A percentile compares a stretch with the other conserved stretches of the same genome.
Conservation (phyloP, 306 rosid species). For the Quercus alba region DNA sequence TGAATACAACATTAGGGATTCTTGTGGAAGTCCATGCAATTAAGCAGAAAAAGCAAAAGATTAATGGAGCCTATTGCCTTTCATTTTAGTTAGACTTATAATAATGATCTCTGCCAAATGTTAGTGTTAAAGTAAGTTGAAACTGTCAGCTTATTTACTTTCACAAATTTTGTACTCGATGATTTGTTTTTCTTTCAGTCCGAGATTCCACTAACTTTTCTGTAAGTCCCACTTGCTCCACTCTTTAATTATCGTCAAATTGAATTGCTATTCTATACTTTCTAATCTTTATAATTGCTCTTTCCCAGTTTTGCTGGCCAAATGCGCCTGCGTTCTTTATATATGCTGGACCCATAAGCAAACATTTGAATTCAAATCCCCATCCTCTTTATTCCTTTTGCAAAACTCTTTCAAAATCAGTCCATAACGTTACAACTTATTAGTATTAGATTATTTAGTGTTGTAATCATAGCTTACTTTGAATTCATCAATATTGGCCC, state of each 20-base stretch:
- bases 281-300: neutral
- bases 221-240: neutral
- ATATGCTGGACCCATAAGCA: neutral
- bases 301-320: neutral
- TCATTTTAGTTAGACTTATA: too few species aligned
- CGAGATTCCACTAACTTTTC: neutral
- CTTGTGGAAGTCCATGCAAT: neutral
- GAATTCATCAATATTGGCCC: neutral
- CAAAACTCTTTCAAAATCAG: neutral
- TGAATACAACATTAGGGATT: too few species aligned
- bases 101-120: too few species aligned
- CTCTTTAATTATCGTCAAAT: neutral
- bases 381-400: neutral
- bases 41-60: neutral
- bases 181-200: neutral
- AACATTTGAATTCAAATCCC: slow-evolving; percentile 1
- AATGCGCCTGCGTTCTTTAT: neutral
- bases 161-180: neutral
- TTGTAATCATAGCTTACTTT: neutral
- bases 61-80: neutral
- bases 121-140: too few species aligned
- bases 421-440: neutral
- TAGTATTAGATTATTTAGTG: neutral
- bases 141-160: too few species aligned
- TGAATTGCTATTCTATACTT: neutral